Evolutionary conservation across 2,329 filamentous ascomycete species (phyloP).

Genomic region (Cercospora sesami): DNA sequence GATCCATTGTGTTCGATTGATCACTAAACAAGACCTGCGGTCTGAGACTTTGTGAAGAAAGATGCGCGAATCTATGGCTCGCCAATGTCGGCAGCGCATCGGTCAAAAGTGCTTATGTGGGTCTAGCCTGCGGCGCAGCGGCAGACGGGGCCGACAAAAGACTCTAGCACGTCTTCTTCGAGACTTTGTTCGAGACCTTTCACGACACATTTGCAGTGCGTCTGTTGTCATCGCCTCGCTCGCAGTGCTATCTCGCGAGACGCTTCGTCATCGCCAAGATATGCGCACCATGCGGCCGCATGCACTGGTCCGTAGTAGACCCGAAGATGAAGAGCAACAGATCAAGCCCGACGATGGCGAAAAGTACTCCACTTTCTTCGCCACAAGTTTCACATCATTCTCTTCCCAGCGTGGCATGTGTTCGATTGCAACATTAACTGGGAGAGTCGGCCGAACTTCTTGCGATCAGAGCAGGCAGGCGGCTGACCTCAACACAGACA

Average conservation of each 20-base stretch:
- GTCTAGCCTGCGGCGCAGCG: not conserved
- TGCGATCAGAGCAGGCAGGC: not conserved
- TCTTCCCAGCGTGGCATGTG: not conserved
- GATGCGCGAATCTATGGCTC: not conserved
- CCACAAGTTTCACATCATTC: not conserved
- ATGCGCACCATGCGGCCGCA: not conserved
- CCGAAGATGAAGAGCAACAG: constrained; percentile 10
- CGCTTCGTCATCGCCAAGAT: not conserved
- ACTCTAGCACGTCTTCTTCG: not conserved
- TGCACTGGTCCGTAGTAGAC: not conserved
- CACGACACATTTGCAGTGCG: not conserved
- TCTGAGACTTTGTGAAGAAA: not conserved
- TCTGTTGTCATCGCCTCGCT: not conserved
- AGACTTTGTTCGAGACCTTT: not conserved
- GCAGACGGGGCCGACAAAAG: not conserved
- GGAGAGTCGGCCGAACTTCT: not conserved
- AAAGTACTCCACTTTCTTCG: not conserved
- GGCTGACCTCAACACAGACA: not conserved
- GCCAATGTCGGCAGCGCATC: not conserved
- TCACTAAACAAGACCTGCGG: not conserved
- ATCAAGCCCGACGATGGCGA: not conserved
- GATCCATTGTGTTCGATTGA: not conserved
- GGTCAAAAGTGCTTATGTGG: not conserved
- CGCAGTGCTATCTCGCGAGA: not conserved
- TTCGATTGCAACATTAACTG: not conserved